These are phyloP conservation scores for Phytophthora hybrid DNA, from an alignment of 352 stramenopile species.

Conservation along the genomic window DNA sequence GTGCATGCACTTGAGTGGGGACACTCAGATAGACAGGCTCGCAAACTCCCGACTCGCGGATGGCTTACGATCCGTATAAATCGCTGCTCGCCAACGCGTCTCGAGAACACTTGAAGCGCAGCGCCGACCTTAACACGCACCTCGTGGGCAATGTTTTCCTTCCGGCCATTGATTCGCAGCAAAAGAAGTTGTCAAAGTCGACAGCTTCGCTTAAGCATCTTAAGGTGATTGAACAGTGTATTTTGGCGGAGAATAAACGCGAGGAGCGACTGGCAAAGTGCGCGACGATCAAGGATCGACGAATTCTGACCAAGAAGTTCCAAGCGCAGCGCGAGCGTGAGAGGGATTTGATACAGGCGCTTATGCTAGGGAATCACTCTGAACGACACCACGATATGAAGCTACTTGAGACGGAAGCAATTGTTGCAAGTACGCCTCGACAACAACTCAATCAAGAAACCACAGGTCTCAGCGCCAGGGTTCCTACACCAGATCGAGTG, in stretches of 20 bases:
- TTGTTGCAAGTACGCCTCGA: conserved; percentile 9
- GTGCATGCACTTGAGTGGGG: conserved; percentile 4
- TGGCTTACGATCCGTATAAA: conserved; percentile 60
- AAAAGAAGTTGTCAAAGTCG: conserved; percentile 22
- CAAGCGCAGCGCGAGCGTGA: conserved; percentile 62
- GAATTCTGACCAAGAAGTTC: conserved; percentile 67
- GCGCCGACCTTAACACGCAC: conserved; percentile 50
- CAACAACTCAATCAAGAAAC: conserved; percentile 30
- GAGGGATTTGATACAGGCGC: conserved; percentile 56
- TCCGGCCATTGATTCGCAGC: conserved; percentile 50
- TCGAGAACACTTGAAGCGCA: conserved; percentile 53
- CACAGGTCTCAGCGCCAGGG: conserved; percentile 36
- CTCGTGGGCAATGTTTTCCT: conserved; percentile 75
- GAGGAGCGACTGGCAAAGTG: conserved; percentile 68
- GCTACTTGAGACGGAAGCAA: conserved; percentile 42
- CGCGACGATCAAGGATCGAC: conserved; percentile 51
- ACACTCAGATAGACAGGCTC: conserved; percentile 1
- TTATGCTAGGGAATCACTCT: conserved; percentile 58
- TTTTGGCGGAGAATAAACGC: conserved; percentile 72
- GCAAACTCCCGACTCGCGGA: conserved; percentile 5
- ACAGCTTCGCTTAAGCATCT: conserved; percentile 60
- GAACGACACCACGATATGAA: conserved; percentile 35
- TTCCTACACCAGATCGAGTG: conserved; percentile 45
- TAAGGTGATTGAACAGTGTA: conserved; percentile 80
- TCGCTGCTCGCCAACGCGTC: conserved; percentile 54